A percentile compares a stretch with the other conserved stretches of the same genome.
Evolutionary conservation across 257 asterid species (phyloP).

Genomic region (Jaltomata sinuosa): DNA sequence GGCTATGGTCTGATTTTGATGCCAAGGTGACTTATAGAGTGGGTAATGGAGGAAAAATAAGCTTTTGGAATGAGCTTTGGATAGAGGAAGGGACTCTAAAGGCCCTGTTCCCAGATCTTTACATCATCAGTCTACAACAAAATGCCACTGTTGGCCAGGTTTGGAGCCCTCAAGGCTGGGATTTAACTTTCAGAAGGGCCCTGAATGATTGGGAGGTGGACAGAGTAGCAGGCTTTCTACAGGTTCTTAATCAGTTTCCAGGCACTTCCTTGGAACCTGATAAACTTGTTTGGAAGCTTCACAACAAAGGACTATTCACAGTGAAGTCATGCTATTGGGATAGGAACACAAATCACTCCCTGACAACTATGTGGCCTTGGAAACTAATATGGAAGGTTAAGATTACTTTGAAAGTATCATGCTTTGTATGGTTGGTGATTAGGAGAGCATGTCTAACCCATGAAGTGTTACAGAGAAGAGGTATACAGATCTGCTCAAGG

Average conservation of each 20-base stretch:
- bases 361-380: background rate
- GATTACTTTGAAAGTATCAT: background rate
- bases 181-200: background rate
- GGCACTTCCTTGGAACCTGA: background rate
- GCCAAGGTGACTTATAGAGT: too few relatives aligned
- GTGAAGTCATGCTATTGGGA: background rate
- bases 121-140: too few relatives aligned
- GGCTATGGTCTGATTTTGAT: too few relatives aligned
- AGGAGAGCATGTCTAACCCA: background rate
- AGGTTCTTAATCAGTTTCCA: background rate
- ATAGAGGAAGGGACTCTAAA: too few relatives aligned
- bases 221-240: background rate
- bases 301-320: background rate
- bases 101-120: too few relatives aligned
- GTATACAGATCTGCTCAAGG: background rate
- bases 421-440: background rate
- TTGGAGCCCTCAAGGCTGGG: background rate
- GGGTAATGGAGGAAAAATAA: too few relatives aligned
- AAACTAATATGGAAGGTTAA: background rate
- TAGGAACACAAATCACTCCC: background rate
- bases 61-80: too few relatives aligned
- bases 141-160: too few relatives aligned
- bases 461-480: background rate
- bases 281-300: background rate
- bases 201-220: background rate